Conservation (phyloP, 805 yeast genomes). For the Candida xiaguanensis region DNA sequence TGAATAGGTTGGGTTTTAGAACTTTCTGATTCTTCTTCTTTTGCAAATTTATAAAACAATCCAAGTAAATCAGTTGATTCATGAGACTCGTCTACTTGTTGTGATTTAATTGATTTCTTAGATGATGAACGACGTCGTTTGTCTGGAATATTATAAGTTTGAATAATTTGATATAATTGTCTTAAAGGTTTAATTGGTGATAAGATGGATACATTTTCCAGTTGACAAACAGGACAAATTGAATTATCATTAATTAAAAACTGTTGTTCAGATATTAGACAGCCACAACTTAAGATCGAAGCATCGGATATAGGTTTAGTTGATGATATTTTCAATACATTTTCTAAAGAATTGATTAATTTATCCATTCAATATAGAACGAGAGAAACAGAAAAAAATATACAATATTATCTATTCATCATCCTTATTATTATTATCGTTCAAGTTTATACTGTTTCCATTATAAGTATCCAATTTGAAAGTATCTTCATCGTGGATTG, state of each 20-base stretch:
- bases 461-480: slow-evolving; percentile 12
- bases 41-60: slow-evolving; percentile 38
- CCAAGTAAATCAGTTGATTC: slow-evolving; percentile 31
- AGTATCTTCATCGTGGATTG: slow-evolving; percentile 15
- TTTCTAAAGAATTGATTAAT: slow-evolving; percentile 15
- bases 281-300: slow-evolving; percentile 38
- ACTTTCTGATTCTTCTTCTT: slow-evolving; percentile 23
- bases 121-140: slow-evolving; percentile 21
- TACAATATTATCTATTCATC: slow-evolving; percentile 4
- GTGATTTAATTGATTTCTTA: slow-evolving; percentile 15
- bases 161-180: slow-evolving; percentile 25
- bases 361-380: slow-evolving; percentile 12
- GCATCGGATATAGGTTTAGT: slow-evolving; percentile 23
- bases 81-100: slow-evolving; percentile 2
- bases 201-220: slow-evolving; percentile 18
- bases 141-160: slow-evolving; percentile 6
- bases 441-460: slow-evolving; percentile 14
- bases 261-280: slow-evolving; percentile 32
- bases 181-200: slow-evolving; percentile 31
- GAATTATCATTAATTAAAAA: slow-evolving; percentile 13
- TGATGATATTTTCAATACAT: slow-evolving; percentile 20
- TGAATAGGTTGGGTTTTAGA: slow-evolving; percentile 9
- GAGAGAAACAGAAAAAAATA: background rate
- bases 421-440: slow-evolving; percentile 12
- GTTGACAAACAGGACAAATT: slow-evolving; percentile 24